Percentiles rank a stretch among this genome's conserved stretches.
Conservation (phyloP, 2,329 filamentous ascomycete genomes). For the Cordyceps farinosa region DNA sequence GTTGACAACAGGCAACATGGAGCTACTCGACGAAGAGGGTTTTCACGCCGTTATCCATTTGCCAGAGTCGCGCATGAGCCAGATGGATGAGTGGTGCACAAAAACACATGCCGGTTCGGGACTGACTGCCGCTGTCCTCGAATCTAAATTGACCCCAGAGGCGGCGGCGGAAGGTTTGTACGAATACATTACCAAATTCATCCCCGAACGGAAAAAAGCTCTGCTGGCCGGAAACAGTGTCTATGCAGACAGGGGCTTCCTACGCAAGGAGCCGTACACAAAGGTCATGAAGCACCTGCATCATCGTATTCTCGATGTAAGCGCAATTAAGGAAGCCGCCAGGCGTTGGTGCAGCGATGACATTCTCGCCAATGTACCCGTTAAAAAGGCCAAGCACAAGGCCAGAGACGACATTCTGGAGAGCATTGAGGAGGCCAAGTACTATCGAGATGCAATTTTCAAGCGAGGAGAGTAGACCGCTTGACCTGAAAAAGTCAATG, state of each 20-base stretch:
- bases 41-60: constrained; percentile 80
- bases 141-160: constrained; percentile 68
- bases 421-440: constrained; percentile 87
- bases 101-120: constrained; percentile 76
- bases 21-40: constrained; percentile 70
- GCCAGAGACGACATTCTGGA: constrained; percentile 88
- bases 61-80: constrained; percentile 62
- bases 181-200: constrained; percentile 68
- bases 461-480: constrained; percentile 6
- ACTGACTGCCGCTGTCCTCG: constrained; percentile 70
- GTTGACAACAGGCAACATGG: constrained; percentile 77
- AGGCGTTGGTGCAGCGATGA: constrained; percentile 71
- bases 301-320: constrained; percentile 90
- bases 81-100: constrained; percentile 89
- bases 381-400: constrained; percentile 66
- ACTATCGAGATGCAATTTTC: constrained; percentile 73
- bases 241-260: constrained; percentile 82
- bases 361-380: constrained; percentile 36
- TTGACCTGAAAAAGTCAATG: neutral
- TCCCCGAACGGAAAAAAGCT: constrained; percentile 63
- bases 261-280: constrained; percentile 70
- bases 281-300: constrained; percentile 73
- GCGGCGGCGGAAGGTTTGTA: constrained; percentile 71
- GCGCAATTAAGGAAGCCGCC: constrained; percentile 85
- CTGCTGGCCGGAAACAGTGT: constrained; percentile 90